Evolutionary conservation across 176 grass and related monocot genomes (phyloP), one percentile per base, ranked within the genome.

Genomic region (Triticum turgidum): DNA sequence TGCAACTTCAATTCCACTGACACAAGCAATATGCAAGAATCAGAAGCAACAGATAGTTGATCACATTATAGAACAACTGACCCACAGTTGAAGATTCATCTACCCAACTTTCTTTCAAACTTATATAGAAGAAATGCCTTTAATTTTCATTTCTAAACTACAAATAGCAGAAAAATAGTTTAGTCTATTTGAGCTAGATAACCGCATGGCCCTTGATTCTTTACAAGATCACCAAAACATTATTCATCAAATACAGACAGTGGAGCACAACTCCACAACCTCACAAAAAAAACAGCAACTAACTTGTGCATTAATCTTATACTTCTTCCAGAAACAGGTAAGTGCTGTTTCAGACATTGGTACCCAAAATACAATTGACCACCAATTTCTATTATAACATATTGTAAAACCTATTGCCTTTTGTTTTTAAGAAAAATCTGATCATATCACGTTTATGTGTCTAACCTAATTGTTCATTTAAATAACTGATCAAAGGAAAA

Each of bases 1-100:
- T 7, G 94, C 89, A 65, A 91, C 89, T 87, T 99, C 97, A 84
- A 99, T 92, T 85, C 88, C 91, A 86, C 92, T 99, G 81, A 73
- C 63, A 80, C 38, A 89, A 88, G 82, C 39, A 95, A 90, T 86
- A 86, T 41, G 21, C 45, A 90, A 87, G 63, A 38, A 42, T 18
- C 49, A 70, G 20, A 62, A 71, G 12, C 4, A 85, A 62, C 4
- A 84, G 45, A 73, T 24, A 79, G 58, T 35, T 84, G 1, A 61
- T 37, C 47, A 67, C 35, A 80, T 51, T 64, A 80, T 22, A 79
- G 70, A 67, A 73, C 21, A 47, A 18, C 20, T 67, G 2, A 39
- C 32, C 38, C 34, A 41, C 0, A 1, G 22, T 66, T 79, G 7
- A 83, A 84, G 33, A 75, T 61, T 80, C 25, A 29, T 79, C 66